Percentiles rank a stretch among this genome's conserved stretches.
Evolutionary conservation across 2,329 filamentous ascomycete genomes (phyloP).

Genomic region (Sclerotinia minor): DNA sequence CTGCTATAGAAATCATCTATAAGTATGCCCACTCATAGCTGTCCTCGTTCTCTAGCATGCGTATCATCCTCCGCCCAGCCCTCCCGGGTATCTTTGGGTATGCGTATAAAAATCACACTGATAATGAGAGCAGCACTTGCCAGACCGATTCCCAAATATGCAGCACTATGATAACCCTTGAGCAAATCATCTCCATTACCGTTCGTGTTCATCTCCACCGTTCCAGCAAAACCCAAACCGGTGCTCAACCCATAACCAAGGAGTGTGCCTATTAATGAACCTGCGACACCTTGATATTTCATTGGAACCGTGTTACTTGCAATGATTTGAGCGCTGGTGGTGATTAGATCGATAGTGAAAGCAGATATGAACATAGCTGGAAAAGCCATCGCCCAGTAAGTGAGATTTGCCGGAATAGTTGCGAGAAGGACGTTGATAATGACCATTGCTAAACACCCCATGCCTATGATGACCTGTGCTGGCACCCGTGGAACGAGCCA

Average conservation of each 20-base stretch:
- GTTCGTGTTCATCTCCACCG: constrained; percentile 41
- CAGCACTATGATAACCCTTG: constrained; percentile 44
- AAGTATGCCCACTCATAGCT: neutral
- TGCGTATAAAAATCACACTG: constrained; percentile 45
- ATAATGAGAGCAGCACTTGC: constrained; percentile 43
- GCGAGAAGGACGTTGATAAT: constrained; percentile 44
- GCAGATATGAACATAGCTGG: constrained; percentile 43
- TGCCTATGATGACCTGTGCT: constrained; percentile 49
- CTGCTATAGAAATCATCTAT: neutral
- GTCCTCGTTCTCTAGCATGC: constrained; percentile 5
- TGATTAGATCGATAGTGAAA: constrained; percentile 52
- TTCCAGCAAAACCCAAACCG: constrained; percentile 48
- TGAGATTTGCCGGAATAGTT: constrained; percentile 49
- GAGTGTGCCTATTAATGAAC: constrained; percentile 49
- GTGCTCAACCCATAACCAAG: constrained; percentile 47
- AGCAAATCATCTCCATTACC: constrained; percentile 33
- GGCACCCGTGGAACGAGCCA: constrained; percentile 50
- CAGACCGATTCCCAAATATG: constrained; percentile 46
- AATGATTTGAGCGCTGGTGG: constrained; percentile 53
- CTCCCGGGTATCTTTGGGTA: constrained; percentile 46
- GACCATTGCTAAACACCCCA: constrained; percentile 44
- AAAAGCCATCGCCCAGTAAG: constrained; percentile 49
- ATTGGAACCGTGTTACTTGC: constrained; percentile 52
- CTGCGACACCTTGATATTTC: constrained; percentile 52
- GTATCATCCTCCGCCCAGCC: constrained; percentile 38